Evolutionary conservation across 2,329 filamentous ascomycete species (phyloP), one percentile per base, ranked within the genome.

Genomic region (Paraconiothyrium brasiliense): DNA sequence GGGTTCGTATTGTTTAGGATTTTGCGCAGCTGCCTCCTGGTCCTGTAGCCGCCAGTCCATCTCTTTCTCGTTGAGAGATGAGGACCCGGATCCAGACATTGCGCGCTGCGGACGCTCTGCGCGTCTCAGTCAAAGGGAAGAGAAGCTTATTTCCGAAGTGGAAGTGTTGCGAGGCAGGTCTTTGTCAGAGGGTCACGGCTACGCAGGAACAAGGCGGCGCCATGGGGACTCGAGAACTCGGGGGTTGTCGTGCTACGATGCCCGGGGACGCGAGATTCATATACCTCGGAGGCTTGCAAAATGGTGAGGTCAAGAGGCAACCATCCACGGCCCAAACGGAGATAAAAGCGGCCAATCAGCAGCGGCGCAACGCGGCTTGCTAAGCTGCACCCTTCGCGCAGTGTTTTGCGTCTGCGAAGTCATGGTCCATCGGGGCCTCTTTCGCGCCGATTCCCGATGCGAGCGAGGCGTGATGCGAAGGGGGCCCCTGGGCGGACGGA

Each of bases 1-100:
- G 32, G 82, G 77, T 66, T 80, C 78, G 47, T 78, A 73, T 44
- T 79, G 71, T 61, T 72, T 77, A 6, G 74, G 75, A 43, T 70
- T 66, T 54, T 75, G 58, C 44, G 71, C 71, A 57, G 75, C 75
- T 2, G 70, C 76, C 35, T 79, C 71, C 4, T 72, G 73, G 58
- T 81, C 79, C 46, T 67, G 73, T 14, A 78, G 63, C 22, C 69
- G 71, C 62, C 76, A 74, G 1, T 76, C 77, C 58, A 78, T 79
- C 66, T 81, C 78, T 61, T 77, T 77, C 54, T 75, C 71, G 16
- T 67, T 67, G 37, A 68, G 50, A 13, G 61, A 63, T 7, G 61
- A 60, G 24, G 48, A 52, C 2, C 67, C 58, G n/a, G 48, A 56
- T 2, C 67, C 58, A 22, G 72, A 73, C 63, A 69, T 71, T 13